A percentile compares a stretch with the other conserved stretches of the same genome.
Evolutionary conservation across 1,284 basidiomycete species (phyloP).

Genomic region (Mrakiaceae sp.): DNA sequence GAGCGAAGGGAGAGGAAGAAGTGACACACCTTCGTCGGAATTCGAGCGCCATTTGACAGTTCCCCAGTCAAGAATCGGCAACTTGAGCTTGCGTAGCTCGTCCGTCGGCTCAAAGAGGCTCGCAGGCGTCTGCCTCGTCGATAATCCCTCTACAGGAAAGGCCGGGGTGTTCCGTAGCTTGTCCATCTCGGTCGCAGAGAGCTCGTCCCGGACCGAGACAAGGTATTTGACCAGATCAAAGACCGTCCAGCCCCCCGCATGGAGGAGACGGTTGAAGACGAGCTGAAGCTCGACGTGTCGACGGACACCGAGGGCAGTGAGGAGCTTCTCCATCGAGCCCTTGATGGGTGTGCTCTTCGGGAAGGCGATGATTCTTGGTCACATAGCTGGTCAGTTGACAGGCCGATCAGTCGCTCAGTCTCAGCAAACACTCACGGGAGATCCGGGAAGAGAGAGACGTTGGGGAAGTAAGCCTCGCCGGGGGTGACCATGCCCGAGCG

Average conservation of each 20-base stretch:
- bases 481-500: constrained; percentile 56
- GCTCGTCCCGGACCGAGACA: constrained; percentile 64
- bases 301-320: constrained; percentile 70
- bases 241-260: constrained; percentile 69
- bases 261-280: constrained; percentile 77
- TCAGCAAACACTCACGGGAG: constrained; percentile 40
- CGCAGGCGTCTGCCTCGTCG: constrained; percentile 46
- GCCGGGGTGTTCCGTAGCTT: constrained; percentile 59
- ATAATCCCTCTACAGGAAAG: constrained; percentile 21
- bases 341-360: constrained; percentile 57
- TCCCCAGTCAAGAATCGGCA: constrained; percentile 85
- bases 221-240: constrained; percentile 73
- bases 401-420: not conserved
- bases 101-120: constrained; percentile 78
- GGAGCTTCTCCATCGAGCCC: constrained; percentile 62
- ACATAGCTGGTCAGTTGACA: not conserved
- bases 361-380: constrained; percentile 49
- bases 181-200: constrained; percentile 57
- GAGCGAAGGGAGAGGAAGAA: not conserved
- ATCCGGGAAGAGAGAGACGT: constrained; percentile 78
- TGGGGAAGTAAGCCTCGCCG: constrained; percentile 73
- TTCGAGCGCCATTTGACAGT: constrained; percentile 62
- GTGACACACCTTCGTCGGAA: constrained; percentile 65
- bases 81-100: constrained; percentile 50
- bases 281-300: constrained; percentile 85